These are phyloP conservation scores for Rutstroemia sp. DNA, from an alignment of 2,329 filamentous ascomycete genomes.

Conservation along the genomic window DNA sequence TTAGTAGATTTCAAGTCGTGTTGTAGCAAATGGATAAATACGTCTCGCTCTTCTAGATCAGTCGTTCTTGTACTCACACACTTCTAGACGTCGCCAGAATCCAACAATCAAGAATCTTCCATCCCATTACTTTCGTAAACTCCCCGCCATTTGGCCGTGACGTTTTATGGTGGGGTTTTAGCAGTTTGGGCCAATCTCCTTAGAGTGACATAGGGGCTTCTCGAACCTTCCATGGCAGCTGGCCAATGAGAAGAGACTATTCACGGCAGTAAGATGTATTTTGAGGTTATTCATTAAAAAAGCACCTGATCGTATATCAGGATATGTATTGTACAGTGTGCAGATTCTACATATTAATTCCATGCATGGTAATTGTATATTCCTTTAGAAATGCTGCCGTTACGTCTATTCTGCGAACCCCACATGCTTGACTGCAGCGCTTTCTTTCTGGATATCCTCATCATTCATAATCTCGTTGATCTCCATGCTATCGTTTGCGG, in stretches of 20 bases:
- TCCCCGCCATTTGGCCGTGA: neutral
- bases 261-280: too few relatives aligned
- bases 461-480: constrained; percentile 24
- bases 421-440: constrained; percentile 21
- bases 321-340: neutral
- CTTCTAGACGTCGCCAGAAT: too few relatives aligned
- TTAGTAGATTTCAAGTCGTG: neutral
- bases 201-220: neutral
- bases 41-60: neutral
- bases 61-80: too few relatives aligned
- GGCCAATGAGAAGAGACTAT: too few relatives aligned
- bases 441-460: constrained; percentile 18
- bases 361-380: neutral
- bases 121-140: neutral
- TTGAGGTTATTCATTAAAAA: too few relatives aligned
- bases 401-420: constrained; percentile 15
- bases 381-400: neutral
- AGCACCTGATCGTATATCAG: neutral
- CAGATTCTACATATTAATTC: neutral
- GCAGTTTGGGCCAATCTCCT: neutral
- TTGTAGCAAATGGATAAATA: neutral
- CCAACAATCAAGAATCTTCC: constrained; percentile 5
- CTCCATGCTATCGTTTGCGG: constrained; percentile 29
- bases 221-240: neutral
- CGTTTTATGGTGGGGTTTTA: neutral